Conservation (phyloP, 2,329 filamentous ascomycete genomes). For the Fusarium incarnatum region DNA sequence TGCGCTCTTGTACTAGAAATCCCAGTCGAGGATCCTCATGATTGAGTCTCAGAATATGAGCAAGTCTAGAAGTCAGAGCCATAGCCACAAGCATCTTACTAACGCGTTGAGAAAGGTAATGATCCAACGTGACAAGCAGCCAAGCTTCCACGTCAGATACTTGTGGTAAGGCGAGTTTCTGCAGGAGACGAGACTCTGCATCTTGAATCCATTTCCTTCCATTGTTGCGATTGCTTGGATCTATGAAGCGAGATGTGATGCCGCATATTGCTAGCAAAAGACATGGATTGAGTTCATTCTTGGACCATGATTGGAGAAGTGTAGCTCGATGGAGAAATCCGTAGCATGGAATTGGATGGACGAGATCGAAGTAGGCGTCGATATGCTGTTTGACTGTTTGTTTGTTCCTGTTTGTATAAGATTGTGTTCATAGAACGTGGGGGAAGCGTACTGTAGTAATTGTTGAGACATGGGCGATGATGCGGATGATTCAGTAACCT, state of each 20-base stretch:
- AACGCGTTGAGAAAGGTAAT: constrained; percentile 36
- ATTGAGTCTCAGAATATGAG: constrained; percentile 40
- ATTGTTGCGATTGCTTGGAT: not conserved
- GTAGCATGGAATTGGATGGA: constrained; percentile 26
- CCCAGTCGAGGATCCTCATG: constrained; percentile 29
- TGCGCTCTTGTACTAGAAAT: constrained; percentile 34
- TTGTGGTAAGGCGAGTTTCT: constrained; percentile 18
- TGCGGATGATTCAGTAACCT: not conserved
- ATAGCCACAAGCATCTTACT: constrained; percentile 40
- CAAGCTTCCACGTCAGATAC: constrained; percentile 41
- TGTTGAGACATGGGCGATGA: not conserved
- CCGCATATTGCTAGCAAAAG: constrained; percentile 19
- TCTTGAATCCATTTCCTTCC: constrained; percentile 32
- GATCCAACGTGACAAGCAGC: constrained; percentile 36
- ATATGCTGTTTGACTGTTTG: constrained; percentile 18
- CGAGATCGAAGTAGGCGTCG: constrained; percentile 25
- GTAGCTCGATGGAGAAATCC: constrained; percentile 28
- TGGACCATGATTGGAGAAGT: constrained; percentile 24
- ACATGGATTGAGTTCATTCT: constrained; percentile 9
- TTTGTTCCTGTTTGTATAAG: not conserved
- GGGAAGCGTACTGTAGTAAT: not conserved
- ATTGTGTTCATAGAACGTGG: fast-evolving
- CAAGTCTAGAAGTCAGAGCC: constrained; percentile 25
- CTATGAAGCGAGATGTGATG: constrained; percentile 9
- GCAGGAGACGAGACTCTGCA: constrained; percentile 28